These are phyloP conservation scores for Condylostoma magnum DNA, from an alignment of 169 alveolate genomes.

Conservation along the genomic window DNA sequence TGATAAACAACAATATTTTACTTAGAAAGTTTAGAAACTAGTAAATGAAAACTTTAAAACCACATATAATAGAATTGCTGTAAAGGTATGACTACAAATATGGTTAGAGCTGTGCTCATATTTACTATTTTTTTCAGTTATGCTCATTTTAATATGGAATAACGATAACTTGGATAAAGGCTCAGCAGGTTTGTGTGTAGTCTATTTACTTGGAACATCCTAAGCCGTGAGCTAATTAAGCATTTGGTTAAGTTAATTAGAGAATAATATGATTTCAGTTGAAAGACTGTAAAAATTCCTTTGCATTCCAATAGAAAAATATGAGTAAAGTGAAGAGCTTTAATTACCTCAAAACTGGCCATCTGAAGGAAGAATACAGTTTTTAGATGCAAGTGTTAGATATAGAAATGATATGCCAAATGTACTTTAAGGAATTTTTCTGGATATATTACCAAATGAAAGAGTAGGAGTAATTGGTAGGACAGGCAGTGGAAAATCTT, in stretches of 20 bases:
- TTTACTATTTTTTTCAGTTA: not conserved
- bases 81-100: not conserved
- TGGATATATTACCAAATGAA: constrained; percentile 47
- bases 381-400: not conserved
- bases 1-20: constrained; percentile 44
- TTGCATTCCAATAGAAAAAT: not conserved
- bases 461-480: constrained; percentile 82
- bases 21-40: not conserved
- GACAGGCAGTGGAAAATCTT: constrained; percentile 84
- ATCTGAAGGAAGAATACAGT: constrained; percentile 36
- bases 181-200: not conserved
- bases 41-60: not conserved
- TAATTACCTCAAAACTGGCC: constrained; percentile 37
- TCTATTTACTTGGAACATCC: not conserved
- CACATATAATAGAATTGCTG: not conserved
- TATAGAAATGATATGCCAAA: constrained; percentile 17
- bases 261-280: constrained; percentile 13
- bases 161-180: not conserved
- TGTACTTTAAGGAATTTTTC: constrained; percentile 43
- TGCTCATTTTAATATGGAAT: not conserved
- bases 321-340: too few species aligned
- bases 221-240: not conserved
- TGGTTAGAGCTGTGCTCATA: not conserved
- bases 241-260: not conserved
- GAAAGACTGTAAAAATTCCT: not conserved